Evolutionary conservation across 169 alveolate genomes (phyloP).

Genomic region (Plasmodium vinckei): DNA sequence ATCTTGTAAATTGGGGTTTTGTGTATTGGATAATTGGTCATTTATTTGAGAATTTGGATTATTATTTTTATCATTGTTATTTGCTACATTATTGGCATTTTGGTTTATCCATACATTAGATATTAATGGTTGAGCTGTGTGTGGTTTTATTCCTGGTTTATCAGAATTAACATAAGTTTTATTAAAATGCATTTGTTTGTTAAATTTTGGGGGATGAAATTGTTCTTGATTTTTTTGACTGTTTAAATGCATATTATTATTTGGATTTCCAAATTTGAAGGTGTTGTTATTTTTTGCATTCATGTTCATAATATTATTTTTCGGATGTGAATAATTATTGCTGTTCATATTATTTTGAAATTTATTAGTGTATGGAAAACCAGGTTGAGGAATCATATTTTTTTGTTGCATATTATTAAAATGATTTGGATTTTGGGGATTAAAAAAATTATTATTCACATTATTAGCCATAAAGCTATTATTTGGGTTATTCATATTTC

Average conservation of each 20-base stretch:
- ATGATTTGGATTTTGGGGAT: conserved; percentile 9
- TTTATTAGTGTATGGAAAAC: conserved; percentile 39
- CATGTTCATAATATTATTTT: conserved; percentile 15
- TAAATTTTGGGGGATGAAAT: not conserved
- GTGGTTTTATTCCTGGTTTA: conserved; percentile 2
- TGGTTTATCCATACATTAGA: not conserved
- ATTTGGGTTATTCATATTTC: not conserved
- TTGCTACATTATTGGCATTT: not conserved
- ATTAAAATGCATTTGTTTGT: conserved; percentile 4
- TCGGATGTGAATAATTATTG: conserved; percentile 14
- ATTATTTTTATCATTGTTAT: not conserved
- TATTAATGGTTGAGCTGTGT: not conserved
- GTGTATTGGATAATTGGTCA: not conserved
- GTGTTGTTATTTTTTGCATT: conserved; percentile 9
- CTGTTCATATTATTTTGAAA: conserved; percentile 15
- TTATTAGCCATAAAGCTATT: not conserved
- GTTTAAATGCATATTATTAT: not conserved
- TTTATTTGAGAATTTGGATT: not conserved
- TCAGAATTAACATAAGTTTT: not conserved
- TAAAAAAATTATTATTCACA: conserved; percentile 15
- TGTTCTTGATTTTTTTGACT: not conserved
- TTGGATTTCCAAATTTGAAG: conserved; percentile 14
- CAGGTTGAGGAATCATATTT: conserved; percentile 5
- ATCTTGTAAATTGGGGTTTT: not conserved
- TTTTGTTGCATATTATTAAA: conserved; percentile 15